A percentile compares a stretch with the other conserved stretches of the same genome.
phyloP scores from a whole-genome alignment of 2,329 filamentous ascomycete species.

The Hymenoscyphus scutula region DNA sequence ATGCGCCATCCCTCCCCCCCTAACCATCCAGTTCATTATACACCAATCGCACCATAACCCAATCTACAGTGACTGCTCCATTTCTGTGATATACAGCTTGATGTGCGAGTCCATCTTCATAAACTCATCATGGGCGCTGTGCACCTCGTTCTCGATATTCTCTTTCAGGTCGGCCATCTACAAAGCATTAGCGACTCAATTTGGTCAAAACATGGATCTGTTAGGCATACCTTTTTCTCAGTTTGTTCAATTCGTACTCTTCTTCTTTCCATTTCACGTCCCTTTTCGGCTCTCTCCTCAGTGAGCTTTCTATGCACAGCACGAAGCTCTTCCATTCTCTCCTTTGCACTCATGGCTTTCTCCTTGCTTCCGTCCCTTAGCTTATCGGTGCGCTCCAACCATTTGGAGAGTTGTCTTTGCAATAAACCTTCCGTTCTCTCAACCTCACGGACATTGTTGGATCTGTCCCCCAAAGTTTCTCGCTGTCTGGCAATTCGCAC shows the following conservation, averaged over 20 bases:
- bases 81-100: slow-evolving; percentile 96
- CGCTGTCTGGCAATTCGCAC: slow-evolving; percentile 75
- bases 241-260: slow-evolving; percentile 95
- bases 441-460: slow-evolving; percentile 86
- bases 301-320: slow-evolving; percentile 76
- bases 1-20: slow-evolving; percentile 27
- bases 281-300: slow-evolving; percentile 82
- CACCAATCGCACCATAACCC: slow-evolving; percentile 12
- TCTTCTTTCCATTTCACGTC: slow-evolving; percentile 86
- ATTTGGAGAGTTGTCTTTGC: slow-evolving; percentile 79
- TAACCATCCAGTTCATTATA: slow-evolving; percentile 12
- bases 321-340: slow-evolving; percentile 86
- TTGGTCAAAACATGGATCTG: slow-evolving; percentile 3
- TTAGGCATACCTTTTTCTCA: slow-evolving; percentile 81
- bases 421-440: slow-evolving; percentile 84
- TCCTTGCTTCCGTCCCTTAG: slow-evolving; percentile 75
- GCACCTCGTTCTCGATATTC: slow-evolving; percentile 92
- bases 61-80: slow-evolving; percentile 78
- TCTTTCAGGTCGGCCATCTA: slow-evolving; percentile 98
- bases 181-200: slow-evolving; percentile 31
- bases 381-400: slow-evolving; percentile 82
- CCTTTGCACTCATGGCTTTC: slow-evolving; percentile 77
- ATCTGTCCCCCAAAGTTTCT: slow-evolving; percentile 82
- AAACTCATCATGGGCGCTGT: slow-evolving; percentile 88
- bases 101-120: slow-evolving; percentile 97